phyloP scores from a whole-genome alignment of 805 yeast species.

The Candida ficus region DNA sequence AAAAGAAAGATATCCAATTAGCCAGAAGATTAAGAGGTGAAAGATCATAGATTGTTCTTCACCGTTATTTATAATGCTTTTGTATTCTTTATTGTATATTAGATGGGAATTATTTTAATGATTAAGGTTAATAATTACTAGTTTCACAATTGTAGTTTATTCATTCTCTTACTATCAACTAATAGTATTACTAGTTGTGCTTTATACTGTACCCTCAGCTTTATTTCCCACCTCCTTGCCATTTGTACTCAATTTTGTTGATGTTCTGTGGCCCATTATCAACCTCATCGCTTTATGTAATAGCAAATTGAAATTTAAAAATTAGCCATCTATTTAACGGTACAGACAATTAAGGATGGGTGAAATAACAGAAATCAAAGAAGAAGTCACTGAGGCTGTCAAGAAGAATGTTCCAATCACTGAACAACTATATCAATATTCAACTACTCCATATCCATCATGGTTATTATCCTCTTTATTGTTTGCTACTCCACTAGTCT shows the following conservation, averaged over 20 bases:
- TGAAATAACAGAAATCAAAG: conserved; percentile 21
- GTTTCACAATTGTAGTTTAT: neutral
- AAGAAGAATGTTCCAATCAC: conserved; percentile 7
- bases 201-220: too few species aligned
- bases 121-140: conserved; percentile 6
- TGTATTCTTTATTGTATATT: conserved; percentile 17
- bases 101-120: conserved; percentile 19
- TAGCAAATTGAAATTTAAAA: neutral
- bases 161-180: neutral
- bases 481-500: conserved; percentile 32
- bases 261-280: too few species aligned
- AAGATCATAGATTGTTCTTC: conserved; percentile 55
- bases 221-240: too few species aligned
- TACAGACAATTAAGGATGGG: too few species aligned
- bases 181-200: too few species aligned
- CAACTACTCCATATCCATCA: conserved; percentile 44
- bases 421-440: conserved; percentile 26
- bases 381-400: conserved; percentile 11
- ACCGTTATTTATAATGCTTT: neutral
- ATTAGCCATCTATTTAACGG: too few species aligned
- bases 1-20: conserved; percentile 96
- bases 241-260: too few species aligned
- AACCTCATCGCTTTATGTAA: too few species aligned
- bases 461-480: conserved; percentile 35
- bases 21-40: conserved; percentile 98